phyloP scores from a whole-genome alignment of 345 rosid species.

The Salix arbutifolia region DNA sequence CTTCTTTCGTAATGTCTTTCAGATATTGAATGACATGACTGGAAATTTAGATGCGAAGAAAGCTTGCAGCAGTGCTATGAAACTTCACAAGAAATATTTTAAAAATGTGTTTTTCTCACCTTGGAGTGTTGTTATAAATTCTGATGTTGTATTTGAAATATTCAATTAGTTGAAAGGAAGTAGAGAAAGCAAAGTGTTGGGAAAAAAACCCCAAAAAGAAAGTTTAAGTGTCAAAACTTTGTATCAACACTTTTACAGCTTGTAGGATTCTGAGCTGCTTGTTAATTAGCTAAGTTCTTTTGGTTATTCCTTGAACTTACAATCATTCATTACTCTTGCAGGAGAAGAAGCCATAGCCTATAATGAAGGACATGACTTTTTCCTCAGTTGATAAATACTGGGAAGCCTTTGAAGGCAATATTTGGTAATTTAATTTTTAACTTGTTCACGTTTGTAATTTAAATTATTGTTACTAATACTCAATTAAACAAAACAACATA shows the following conservation, averaged over 20 bases:
- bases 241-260: not conserved
- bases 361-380: not conserved
- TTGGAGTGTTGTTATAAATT: not conserved
- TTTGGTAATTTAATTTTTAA: not conserved
- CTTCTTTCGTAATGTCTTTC: conserved; percentile 9
- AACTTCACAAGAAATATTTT: conserved; percentile 91
- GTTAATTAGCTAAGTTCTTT: not conserved
- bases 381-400: not conserved
- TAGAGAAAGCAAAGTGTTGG: not conserved
- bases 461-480: too few species aligned
- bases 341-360: conserved; percentile 48
- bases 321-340: conserved; percentile 13
- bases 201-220: not conserved
- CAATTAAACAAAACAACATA: too few species aligned
- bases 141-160: conserved; percentile 7
- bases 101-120: conserved; percentile 48
- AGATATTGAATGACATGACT: conserved; percentile 86
- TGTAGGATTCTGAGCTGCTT: not conserved
- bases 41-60: conserved; percentile 91
- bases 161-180: not conserved
- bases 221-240: not conserved
- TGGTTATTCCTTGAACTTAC: not conserved
- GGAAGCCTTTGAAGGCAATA: not conserved
- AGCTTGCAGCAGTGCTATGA: conserved; percentile 87
- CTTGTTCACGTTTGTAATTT: too few species aligned